Percentiles rank a stretch among this genome's conserved stretches.
Conservation (phyloP, 768 basidiomycete species). For the Russula abietina region DNA sequence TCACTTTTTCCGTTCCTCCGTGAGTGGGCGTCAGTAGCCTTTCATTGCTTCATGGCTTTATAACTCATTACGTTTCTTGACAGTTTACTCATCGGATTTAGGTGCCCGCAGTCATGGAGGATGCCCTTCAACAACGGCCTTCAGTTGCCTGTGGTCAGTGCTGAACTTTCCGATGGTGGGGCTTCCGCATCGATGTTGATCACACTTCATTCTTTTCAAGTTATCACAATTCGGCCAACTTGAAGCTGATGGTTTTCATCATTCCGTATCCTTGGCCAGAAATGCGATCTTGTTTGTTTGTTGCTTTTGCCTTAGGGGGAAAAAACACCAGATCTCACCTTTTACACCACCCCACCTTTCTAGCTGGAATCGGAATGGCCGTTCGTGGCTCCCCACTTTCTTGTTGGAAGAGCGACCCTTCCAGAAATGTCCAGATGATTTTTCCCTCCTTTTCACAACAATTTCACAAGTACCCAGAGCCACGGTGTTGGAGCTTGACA, state of each 20-base stretch:
- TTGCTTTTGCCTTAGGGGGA: conserved; percentile 54
- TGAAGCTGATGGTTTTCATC: conserved; percentile 42
- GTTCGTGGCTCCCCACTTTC: conserved; percentile 56
- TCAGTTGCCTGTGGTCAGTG: no score
- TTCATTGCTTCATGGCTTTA: not conserved
- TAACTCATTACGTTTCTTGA: not conserved
- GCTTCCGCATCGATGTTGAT: conserved; percentile 7
- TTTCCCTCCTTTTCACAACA: conserved; percentile 22
- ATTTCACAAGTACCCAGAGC: conserved; percentile 53
- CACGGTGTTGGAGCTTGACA: conserved; percentile 35
- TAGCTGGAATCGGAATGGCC: conserved; percentile 33
- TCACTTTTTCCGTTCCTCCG: not conserved
- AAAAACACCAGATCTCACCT: conserved; percentile 44
- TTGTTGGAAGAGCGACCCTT: conserved; percentile 42
- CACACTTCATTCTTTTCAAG: conserved; percentile 7
- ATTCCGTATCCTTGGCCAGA: conserved; percentile 52
- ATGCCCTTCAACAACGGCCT: not conserved
- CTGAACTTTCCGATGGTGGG: conserved; percentile 3
- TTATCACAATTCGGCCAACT: conserved; percentile 32
- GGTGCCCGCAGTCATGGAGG: not conserved
- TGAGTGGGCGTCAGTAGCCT: not conserved
- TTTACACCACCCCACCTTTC: conserved; percentile 42
- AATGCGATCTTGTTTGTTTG: conserved; percentile 27
- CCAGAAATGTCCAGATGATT: conserved; percentile 26
- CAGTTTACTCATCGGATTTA: not conserved